Percentiles rank a stretch among this genome's conserved stretches.
These are phyloP conservation scores for Ophiosphaerella korrae DNA, from an alignment of 2,329 filamentous ascomycete species.

Conservation along the genomic window DNA sequence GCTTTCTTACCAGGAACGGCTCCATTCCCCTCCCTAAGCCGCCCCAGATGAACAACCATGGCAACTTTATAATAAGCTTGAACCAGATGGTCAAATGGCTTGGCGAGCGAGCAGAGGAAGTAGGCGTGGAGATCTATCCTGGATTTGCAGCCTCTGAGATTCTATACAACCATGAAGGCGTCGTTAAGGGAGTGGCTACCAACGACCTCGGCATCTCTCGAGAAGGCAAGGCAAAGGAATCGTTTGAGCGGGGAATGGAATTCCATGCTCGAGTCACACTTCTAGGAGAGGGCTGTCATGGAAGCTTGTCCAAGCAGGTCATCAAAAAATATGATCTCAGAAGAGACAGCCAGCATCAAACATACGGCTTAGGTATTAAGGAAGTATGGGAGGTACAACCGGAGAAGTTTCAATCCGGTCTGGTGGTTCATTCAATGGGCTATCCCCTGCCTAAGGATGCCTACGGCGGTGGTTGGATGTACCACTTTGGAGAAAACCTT, in stretches of 20 bases:
- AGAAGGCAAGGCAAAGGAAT: slow-evolving; percentile 83
- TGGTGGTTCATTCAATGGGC: slow-evolving; percentile 88
- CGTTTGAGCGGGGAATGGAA: slow-evolving; percentile 96
- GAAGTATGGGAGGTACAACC: slow-evolving; percentile 97
- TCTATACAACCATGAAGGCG: slow-evolving; percentile 82
- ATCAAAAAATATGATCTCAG: slow-evolving; percentile 92
- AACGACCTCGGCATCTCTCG: slow-evolving; percentile 89
- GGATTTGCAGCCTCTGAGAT: slow-evolving; percentile 95
- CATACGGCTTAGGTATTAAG: slow-evolving; percentile 92
- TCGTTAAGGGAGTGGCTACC: slow-evolving; percentile 91
- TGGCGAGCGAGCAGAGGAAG: slow-evolving; percentile 91
- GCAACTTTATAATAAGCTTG: slow-evolving; percentile 95
- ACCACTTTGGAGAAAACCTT: slow-evolving; percentile 97
- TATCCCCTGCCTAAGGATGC: slow-evolving; percentile 87
- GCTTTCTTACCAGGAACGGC: slow-evolving; percentile 82
- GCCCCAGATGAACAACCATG: slow-evolving; percentile 97
- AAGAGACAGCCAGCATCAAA: slow-evolving; percentile 88
- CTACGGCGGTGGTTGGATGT: slow-evolving; percentile 99
- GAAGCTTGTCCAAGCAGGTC: slow-evolving; percentile 92
- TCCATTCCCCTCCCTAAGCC: slow-evolving; percentile 83
- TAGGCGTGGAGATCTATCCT: slow-evolving; percentile 94
- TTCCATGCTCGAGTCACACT: slow-evolving; percentile 92
- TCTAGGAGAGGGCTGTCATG: slow-evolving; percentile 94
- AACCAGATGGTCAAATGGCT: slow-evolving; percentile 97
- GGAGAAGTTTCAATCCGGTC: slow-evolving; percentile 86